phyloP scores from a whole-genome alignment of 2,329 filamentous ascomycete genomes.

The Colletotrichum aenigma region DNA sequence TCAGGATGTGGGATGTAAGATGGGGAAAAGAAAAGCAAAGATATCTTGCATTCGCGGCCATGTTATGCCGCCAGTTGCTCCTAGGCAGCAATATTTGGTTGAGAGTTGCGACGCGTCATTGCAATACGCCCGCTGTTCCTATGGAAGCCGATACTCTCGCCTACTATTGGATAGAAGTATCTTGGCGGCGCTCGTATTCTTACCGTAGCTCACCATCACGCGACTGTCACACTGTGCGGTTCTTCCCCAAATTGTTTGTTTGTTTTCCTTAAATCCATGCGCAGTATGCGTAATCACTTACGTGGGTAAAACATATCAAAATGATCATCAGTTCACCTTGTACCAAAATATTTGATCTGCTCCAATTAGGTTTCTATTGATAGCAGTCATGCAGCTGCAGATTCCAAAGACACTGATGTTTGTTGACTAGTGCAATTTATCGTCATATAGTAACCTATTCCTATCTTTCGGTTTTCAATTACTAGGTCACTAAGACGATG shows the following conservation, averaged over 20 bases:
- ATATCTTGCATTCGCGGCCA: not conserved
- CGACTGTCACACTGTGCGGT: not conserved
- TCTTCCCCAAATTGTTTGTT: rapidly evolving
- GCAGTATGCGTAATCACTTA: not conserved
- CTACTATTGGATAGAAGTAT: not conserved
- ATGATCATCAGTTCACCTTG: not conserved
- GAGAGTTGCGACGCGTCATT: not conserved
- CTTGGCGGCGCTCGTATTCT: not conserved
- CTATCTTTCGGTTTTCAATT: too few species aligned
- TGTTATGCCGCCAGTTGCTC: not conserved
- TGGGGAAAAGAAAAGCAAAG: not conserved
- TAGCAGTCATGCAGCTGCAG: not conserved
- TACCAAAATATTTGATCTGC: not conserved
- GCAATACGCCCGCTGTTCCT: not conserved
- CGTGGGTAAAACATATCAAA: not conserved
- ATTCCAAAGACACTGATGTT: not conserved
- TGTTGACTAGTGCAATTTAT: not conserved
- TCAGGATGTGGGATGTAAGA: rapidly evolving
- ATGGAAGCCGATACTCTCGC: not conserved
- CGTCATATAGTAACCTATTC: too few species aligned
- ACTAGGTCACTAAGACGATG: not conserved
- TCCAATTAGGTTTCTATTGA: not conserved
- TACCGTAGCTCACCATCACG: not conserved
- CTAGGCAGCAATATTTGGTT: not conserved
- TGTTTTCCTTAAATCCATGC: not conserved